Base-by-base conservation (phyloP, 192 early-diverging fungal genomes). In the Backusella macrospora region DNA sequence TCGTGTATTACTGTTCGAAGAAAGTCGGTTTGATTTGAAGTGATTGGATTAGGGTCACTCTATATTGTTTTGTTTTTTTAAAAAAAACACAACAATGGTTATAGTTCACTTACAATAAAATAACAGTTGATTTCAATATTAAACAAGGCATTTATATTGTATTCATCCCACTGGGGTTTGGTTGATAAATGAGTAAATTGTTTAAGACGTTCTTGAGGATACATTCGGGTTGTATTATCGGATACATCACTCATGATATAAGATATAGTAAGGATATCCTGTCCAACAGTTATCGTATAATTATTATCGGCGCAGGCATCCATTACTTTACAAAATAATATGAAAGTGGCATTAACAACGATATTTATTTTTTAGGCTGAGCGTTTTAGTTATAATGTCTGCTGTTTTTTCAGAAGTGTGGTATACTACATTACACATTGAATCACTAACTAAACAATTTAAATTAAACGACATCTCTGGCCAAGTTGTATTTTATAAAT, bases 131-230 rank as follows among this genome's bases (percentile, higher is more conserved):
- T 46, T 15, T 77, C 78, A 15, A 59, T 66, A 42, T 84, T 82
- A 62, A 84, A 84, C 55, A 73, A 44, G 6, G 78, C 70, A 62
- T 59, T 68, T 37, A 85, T 85, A 63, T 85, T 81, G 55, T 68
- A 80, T 3, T 29, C 15, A 16, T 49, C 45, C 72, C 65, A 85
- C 14, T 43, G 29, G 2, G 74, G 76, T 14, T 45, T 44, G 59
- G 59, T 59, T 52, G 18, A n/a, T 18, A 73, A 6, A 14, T 62
- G 12, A n/a, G 62, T 74, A 5, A 78, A 74, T 21, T 85, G 83
- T 55, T 85, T 85, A 14, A 85, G 37, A 13, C 80, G 62, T 9
- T 81, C 62, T 68, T 85, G 83, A 34, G 83, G 83, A 43, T 78
- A 85, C 67, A 82, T 73, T 16, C 81, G 37, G 6, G 55, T 65